These are phyloP conservation scores for Coniosporium tulheliwenetii DNA, from an alignment of 2,329 filamentous ascomycete genomes.

Conservation along the genomic window DNA sequence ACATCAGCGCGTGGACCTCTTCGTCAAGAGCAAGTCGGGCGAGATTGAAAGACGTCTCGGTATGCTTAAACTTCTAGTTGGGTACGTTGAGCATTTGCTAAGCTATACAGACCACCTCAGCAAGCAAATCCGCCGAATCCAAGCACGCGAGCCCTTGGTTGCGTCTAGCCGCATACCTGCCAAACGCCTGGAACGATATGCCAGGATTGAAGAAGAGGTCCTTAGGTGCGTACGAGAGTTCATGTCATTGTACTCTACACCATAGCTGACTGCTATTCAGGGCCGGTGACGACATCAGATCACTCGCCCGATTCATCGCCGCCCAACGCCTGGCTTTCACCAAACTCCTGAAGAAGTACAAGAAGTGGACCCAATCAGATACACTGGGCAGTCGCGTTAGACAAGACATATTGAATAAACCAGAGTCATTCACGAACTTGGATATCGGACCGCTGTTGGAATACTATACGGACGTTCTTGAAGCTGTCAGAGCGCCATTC, in stretches of 20 bases:
- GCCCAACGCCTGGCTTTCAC: conserved; percentile 63
- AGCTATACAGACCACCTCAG: conserved; percentile 17
- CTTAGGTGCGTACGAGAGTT: conserved; percentile 17
- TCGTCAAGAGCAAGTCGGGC: conserved; percentile 64
- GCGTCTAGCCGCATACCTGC: conserved; percentile 19
- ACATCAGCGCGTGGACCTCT: conserved; percentile 63
- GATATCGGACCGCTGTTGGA: conserved; percentile 41
- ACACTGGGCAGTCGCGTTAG: conserved; percentile 50
- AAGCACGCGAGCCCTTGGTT: conserved; percentile 5
- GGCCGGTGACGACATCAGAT: conserved; percentile 56
- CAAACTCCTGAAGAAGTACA: conserved; percentile 76
- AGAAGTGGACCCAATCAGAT: conserved; percentile 70
- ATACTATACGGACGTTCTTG: conserved; percentile 31
- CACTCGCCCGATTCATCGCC: conserved; percentile 54
- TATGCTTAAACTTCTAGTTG: conserved; percentile 25
- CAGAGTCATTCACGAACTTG: conserved; percentile 55
- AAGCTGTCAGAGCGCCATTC: conserved; percentile 27
- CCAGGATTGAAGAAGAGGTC: conserved; percentile 33
- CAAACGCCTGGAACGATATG: conserved; percentile 32
- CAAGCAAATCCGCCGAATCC: conserved; percentile 20
- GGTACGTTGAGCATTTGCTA: conserved; percentile 21
- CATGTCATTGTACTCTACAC: neutral
- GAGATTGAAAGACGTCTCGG: conserved; percentile 58
- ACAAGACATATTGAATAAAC: conserved; percentile 46
- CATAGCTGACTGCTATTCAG: conserved; percentile 12